A percentile compares a stretch with the other conserved stretches of the same genome.
Evolutionary conservation across 495 filamentous ascomycete species (phyloP).

Genomic region (Penicillium pulvis): DNA sequence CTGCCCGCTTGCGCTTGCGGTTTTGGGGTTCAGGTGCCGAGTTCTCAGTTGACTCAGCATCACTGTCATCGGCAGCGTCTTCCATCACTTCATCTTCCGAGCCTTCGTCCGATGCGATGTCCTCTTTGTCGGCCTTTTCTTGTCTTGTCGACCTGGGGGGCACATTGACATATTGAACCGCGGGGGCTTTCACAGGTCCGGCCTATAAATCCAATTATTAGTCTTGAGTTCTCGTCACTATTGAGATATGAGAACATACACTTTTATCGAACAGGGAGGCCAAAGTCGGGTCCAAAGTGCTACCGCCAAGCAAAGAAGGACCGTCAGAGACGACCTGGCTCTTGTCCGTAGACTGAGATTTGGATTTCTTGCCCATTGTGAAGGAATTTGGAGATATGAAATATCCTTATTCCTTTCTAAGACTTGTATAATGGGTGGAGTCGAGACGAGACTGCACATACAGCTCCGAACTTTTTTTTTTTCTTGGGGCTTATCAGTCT

Average conservation of each 20-base stretch:
- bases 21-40: slow-evolving; percentile 46
- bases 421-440: slow-evolving; percentile 11
- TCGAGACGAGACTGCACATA: slow-evolving; percentile 15
- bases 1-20: slow-evolving; percentile 76
- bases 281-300: slow-evolving; percentile 69
- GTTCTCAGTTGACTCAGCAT: slow-evolving; percentile 35
- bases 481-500: slow-evolving; percentile 32
- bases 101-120: slow-evolving; percentile 40
- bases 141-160: slow-evolving; percentile 18
- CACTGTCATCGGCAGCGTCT: slow-evolving; percentile 43
- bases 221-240: background rate
- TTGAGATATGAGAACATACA: slow-evolving; percentile 55
- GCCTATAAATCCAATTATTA: slow-evolving; percentile 47
- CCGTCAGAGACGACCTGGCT: slow-evolving; percentile 21
- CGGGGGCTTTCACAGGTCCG: slow-evolving; percentile 65
- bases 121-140: slow-evolving; percentile 37
- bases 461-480: slow-evolving; percentile 36
- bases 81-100: slow-evolving; percentile 48
- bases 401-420: background rate
- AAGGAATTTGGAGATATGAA: slow-evolving; percentile 2
- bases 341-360: slow-evolving; percentile 34
- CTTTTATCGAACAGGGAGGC: slow-evolving; percentile 80
- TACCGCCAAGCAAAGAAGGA: slow-evolving; percentile 40
- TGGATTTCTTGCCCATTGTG: slow-evolving; percentile 48
- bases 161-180: slow-evolving; percentile 45